phyloP scores from a whole-genome alignment of 2,329 filamentous ascomycete genomes.

The Aspergillus sp. region DNA sequence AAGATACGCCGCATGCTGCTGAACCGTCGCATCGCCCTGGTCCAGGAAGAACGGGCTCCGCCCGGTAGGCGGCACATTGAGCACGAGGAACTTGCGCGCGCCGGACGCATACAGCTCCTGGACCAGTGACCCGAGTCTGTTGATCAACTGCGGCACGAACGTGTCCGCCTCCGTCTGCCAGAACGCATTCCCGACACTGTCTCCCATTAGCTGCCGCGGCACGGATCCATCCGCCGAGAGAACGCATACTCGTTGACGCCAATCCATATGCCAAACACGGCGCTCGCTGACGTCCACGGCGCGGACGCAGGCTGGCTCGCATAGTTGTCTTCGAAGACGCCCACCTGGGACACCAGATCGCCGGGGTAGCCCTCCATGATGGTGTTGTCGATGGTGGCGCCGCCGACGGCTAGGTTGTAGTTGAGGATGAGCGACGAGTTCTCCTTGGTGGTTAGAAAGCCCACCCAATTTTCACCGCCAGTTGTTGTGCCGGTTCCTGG shows the following conservation, averaged over 20 bases:
- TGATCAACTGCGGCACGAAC: slow-evolving; percentile 40
- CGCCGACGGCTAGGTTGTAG: slow-evolving; percentile 57
- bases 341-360: slow-evolving; percentile 51
- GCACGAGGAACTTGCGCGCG: slow-evolving; percentile 57
- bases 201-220: neutral
- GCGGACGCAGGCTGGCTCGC: slow-evolving; percentile 28
- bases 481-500: slow-evolving; percentile 51
- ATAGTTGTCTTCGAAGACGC: slow-evolving; percentile 44
- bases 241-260: slow-evolving; percentile 33
- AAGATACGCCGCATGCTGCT: slow-evolving; percentile 22
- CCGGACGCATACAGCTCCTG: slow-evolving; percentile 53
- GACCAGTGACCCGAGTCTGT: slow-evolving; percentile 44
- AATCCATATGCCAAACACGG: slow-evolving; percentile 35
- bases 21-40: slow-evolving; percentile 16
- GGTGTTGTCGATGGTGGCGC: slow-evolving; percentile 52
- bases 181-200: slow-evolving; percentile 26
- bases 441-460: slow-evolving; percentile 48
- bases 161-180: slow-evolving; percentile 29
- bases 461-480: slow-evolving; percentile 55
- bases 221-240: neutral
- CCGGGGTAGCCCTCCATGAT: slow-evolving; percentile 54
- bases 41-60: slow-evolving; percentile 23
- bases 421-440: slow-evolving; percentile 49
- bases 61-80: slow-evolving; percentile 56
- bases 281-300: slow-evolving; percentile 25